A percentile compares a stretch with the other conserved stretches of the same genome.
Conservation (phyloP, 2,329 filamentous ascomycete genomes). For the Colletotrichum sp. region DNA sequence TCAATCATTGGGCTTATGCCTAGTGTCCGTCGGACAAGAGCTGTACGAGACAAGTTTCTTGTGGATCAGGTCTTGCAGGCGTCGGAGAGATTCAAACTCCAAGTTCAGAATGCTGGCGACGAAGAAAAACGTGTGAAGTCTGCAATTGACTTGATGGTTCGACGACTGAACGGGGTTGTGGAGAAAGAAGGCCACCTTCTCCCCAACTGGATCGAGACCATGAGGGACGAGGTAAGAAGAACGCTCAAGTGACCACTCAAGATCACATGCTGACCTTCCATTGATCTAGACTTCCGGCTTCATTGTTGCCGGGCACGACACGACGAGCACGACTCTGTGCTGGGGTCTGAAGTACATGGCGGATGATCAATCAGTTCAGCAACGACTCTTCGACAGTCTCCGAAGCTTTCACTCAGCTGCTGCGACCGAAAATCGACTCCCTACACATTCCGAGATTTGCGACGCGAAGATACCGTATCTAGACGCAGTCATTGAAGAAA, state of each 20-base stretch:
- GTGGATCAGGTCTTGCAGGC: not conserved
- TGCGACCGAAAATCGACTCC: conserved; percentile 18
- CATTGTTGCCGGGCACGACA: conserved; percentile 29
- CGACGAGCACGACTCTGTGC: conserved; percentile 25
- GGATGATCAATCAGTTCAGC: conserved; percentile 26
- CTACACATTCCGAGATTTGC: conserved; percentile 25
- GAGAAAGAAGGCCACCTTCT: not conserved
- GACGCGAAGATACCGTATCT: conserved; percentile 26
- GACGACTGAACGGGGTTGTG: conserved; percentile 30
- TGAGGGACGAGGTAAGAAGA: not conserved
- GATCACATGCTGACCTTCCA: not conserved
- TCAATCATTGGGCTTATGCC: not conserved
- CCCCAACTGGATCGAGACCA: not conserved
- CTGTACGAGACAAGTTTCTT: not conserved
- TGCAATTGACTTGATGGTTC: conserved; percentile 37
- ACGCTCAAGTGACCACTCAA: not conserved
- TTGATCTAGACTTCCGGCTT: conserved; percentile 25
- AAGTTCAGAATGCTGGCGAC: not conserved
- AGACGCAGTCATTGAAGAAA: conserved; percentile 33
- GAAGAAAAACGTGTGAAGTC: not conserved
- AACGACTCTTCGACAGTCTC: conserved; percentile 26
- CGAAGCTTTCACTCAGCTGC: conserved; percentile 16
- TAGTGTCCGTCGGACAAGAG: not conserved
- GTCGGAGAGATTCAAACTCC: not conserved
- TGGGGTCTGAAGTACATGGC: conserved; percentile 26